Percentiles rank a stretch among this genome's conserved stretches.
Conservation (phyloP, 2,329 filamentous ascomycete genomes). For the Decorospora gaudefroyi region DNA sequence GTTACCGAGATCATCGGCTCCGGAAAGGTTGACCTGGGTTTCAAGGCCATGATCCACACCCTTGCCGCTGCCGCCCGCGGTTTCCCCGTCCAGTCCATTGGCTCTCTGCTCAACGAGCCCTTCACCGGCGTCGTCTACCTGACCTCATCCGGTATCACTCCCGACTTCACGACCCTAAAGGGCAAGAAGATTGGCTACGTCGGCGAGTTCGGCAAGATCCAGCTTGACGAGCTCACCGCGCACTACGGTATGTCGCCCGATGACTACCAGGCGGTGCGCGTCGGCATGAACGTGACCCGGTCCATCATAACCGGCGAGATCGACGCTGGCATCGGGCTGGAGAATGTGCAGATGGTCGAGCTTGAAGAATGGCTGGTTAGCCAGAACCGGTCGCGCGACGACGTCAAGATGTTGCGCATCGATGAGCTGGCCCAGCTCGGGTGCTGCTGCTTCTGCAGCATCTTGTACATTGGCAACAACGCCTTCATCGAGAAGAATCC, state of each 20-base stretch:
- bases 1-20: slow-evolving; percentile 81
- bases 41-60: slow-evolving; percentile 85
- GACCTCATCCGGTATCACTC: slow-evolving; percentile 72
- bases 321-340: slow-evolving; percentile 75
- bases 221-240: slow-evolving; percentile 78
- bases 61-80: slow-evolving; percentile 75
- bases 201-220: slow-evolving; percentile 79
- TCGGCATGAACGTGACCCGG: slow-evolving; percentile 80
- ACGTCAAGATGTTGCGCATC: slow-evolving; percentile 81
- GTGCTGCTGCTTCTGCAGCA: slow-evolving; percentile 83
- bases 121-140: slow-evolving; percentile 80
- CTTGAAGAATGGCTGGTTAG: slow-evolving; percentile 72
- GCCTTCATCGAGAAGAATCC: slow-evolving; percentile 68
- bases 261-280: slow-evolving; percentile 77
- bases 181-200: slow-evolving; percentile 80
- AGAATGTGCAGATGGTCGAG: slow-evolving; percentile 84
- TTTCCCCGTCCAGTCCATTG: slow-evolving; percentile 74
- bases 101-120: slow-evolving; percentile 76
- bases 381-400: slow-evolving; percentile 65
- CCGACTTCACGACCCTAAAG: slow-evolving; percentile 74
- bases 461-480: slow-evolving; percentile 80
- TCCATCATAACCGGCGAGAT: slow-evolving; percentile 74
- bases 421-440: slow-evolving; percentile 78
- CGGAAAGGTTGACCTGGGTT: slow-evolving; percentile 75
- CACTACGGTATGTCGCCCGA: slow-evolving; percentile 74